These are phyloP conservation scores for Salix koriyanagi DNA, from an alignment of 345 rosid species.

Conservation along the genomic window DNA sequence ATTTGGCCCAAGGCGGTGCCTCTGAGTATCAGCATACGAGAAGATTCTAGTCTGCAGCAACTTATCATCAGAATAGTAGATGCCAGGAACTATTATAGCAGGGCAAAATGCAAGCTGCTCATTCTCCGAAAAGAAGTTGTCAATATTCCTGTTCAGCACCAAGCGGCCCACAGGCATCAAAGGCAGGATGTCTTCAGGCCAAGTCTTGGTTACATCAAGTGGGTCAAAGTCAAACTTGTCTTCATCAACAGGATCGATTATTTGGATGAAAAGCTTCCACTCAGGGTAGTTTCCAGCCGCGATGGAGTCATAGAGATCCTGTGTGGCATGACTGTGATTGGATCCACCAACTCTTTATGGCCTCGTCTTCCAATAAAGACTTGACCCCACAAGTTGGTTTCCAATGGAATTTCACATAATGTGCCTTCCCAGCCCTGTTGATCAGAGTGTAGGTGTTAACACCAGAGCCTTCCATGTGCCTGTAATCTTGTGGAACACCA, in stretches of 20 bases:
- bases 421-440: conserved; percentile 79
- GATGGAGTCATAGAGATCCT: conserved; percentile 88
- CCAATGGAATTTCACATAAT: conserved; percentile 94
- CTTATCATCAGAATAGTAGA: conserved; percentile 84
- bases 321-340: conserved; percentile 95
- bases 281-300: conserved; percentile 91
- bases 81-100: conserved; percentile 83
- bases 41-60: conserved; percentile 81
- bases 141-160: conserved; percentile 94
- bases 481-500: conserved; percentile 87
- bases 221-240: conserved; percentile 86
- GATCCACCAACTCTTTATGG: conserved; percentile 83
- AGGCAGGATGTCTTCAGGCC: conserved; percentile 97
- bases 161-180: conserved; percentile 91
- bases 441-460: conserved; percentile 83
- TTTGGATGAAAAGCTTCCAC: conserved; percentile 84
- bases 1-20: conserved; percentile 98
- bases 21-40: conserved; percentile 88
- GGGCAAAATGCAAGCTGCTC: conserved; percentile 97
- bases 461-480: conserved; percentile 93
- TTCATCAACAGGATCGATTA: conserved; percentile 76
- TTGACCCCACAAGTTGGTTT: conserved; percentile 91
- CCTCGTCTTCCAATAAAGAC: conserved; percentile 79
- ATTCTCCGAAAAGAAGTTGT: conserved; percentile 89
- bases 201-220: conserved; percentile 90